Percentiles rank a stretch among this genome's conserved stretches.
Evolutionary conservation across 1,284 basidiomycete species (phyloP).

Genomic region (Ustilago shanxiensis): DNA sequence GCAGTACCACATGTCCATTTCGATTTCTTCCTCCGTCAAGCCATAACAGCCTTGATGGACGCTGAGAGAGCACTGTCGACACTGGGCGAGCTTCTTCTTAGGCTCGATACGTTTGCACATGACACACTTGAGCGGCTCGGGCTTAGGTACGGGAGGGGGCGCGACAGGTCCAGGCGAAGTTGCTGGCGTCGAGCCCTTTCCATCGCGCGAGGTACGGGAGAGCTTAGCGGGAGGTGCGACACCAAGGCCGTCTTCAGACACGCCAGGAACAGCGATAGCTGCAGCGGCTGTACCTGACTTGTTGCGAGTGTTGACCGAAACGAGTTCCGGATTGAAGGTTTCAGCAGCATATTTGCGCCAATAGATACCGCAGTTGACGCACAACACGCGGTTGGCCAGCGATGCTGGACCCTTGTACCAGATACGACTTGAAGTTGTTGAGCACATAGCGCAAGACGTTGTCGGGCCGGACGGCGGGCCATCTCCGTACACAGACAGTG

Average conservation of each 20-base stretch:
- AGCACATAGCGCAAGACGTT: conserved; percentile 62
- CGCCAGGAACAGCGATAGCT: conserved; percentile 35
- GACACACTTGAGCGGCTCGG: conserved; percentile 62
- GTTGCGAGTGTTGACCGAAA: conserved; percentile 54
- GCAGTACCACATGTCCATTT: conserved; percentile 59
- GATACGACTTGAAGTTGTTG: conserved; percentile 51
- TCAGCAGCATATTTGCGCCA: conserved; percentile 70
- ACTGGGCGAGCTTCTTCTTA: conserved; percentile 62
- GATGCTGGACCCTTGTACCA: conserved; percentile 66
- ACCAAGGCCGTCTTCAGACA: conserved; percentile 54
- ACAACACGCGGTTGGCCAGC: conserved; percentile 61
- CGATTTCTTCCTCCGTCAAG: conserved; percentile 55
- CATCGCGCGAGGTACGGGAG: conserved; percentile 39
- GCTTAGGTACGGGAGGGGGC: conserved; percentile 31
- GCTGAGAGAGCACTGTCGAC: conserved; percentile 62
- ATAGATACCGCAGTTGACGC: conserved; percentile 65
- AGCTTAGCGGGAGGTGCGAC: conserved; percentile 64
- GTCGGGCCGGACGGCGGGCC: conserved; percentile 30
- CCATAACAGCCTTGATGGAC: conserved; percentile 67
- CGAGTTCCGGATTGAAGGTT: conserved; percentile 52
- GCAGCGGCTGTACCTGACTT: conserved; percentile 44
- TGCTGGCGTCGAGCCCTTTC: conserved; percentile 28
- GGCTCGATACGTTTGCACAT: conserved; percentile 66
- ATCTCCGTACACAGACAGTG: conserved; percentile 56
- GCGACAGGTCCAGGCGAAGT: conserved; percentile 24